Percentiles rank a stretch among this genome's conserved stretches.
Conservation (phyloP, 2,329 filamentous ascomycete species). For the Aspergillus nomiae region DNA sequence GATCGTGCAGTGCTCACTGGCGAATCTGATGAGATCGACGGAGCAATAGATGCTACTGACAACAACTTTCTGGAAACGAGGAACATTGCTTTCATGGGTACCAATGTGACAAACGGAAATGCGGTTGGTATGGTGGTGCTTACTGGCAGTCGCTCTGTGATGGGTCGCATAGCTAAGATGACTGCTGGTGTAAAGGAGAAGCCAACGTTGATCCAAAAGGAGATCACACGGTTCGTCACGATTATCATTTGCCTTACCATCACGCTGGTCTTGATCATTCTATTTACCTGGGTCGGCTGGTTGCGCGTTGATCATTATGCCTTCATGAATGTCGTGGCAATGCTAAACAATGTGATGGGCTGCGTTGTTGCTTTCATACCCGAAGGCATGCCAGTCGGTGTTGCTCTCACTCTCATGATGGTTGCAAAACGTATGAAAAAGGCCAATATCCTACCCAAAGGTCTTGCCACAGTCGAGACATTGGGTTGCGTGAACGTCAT, state of each 20-base stretch:
- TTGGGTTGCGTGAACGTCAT: constrained; percentile 74
- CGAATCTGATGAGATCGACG: constrained; percentile 68
- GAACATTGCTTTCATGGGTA: constrained; percentile 76
- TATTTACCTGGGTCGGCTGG: constrained; percentile 65
- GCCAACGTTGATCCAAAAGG: constrained; percentile 70
- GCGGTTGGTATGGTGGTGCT: constrained; percentile 70
- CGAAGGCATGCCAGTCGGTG: constrained; percentile 70
- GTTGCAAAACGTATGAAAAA: constrained; percentile 75
- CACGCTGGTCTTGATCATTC: constrained; percentile 57
- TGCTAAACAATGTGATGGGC: constrained; percentile 73
- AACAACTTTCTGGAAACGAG: constrained; percentile 76
- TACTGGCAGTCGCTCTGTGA: constrained; percentile 72
- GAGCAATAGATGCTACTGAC: constrained; percentile 66
- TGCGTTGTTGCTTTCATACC: constrained; percentile 79
- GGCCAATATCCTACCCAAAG: constrained; percentile 78
- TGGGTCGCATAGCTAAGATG: constrained; percentile 73
- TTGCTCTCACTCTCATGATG: constrained; percentile 73
- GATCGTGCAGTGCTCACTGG: constrained; percentile 75
- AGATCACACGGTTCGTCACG: constrained; percentile 71
- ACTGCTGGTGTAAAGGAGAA: constrained; percentile 71
- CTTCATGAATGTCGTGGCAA: constrained; percentile 71
- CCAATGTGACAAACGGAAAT: constrained; percentile 71
- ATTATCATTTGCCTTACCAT: constrained; percentile 71
- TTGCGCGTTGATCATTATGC: constrained; percentile 64
- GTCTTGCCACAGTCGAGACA: constrained; percentile 76